Evolutionary conservation across 2,329 filamentous ascomycete species (phyloP).

Genomic region (Scorias spongiosa): DNA sequence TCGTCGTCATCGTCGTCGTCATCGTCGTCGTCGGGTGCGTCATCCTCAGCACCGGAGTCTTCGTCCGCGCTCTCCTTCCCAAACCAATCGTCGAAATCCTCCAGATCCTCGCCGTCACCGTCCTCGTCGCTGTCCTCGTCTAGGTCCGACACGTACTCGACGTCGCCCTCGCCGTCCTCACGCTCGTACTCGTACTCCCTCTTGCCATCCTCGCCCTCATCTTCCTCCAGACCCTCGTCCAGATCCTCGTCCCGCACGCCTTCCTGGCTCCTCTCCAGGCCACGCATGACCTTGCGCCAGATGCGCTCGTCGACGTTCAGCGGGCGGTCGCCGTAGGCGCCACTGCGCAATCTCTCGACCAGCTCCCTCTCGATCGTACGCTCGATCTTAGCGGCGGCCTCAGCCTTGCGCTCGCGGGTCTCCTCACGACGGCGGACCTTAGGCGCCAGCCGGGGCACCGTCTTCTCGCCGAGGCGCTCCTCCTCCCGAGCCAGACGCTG

Average conservation of each 20-base stretch:
- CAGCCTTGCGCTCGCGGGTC: constrained; percentile 33
- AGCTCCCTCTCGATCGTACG: constrained; percentile 89
- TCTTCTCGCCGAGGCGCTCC: constrained; percentile 70
- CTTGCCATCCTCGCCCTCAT: constrained; percentile 52
- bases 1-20: constrained; percentile 33
- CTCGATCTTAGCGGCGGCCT: constrained; percentile 72
- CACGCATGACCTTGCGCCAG: constrained; percentile 92
- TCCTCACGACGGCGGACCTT: constrained; percentile 52
- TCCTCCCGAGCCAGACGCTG: constrained; percentile 76
- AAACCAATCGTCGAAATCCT: constrained; percentile 92
- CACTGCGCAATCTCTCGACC: constrained; percentile 76
- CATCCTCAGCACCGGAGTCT: constrained; percentile 37
- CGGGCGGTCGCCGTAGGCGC: constrained; percentile 86
- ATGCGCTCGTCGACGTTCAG: constrained; percentile 89
- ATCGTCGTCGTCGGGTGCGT: constrained; percentile 33
- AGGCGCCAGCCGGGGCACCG: constrained; percentile 79
- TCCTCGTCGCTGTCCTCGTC: constrained; percentile 61
- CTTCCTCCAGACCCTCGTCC: constrained; percentile 71
- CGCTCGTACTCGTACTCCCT: constrained; percentile 45
- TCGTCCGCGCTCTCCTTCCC: constrained; percentile 48
- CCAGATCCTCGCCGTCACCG: constrained; percentile 49
- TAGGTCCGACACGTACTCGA: constrained; percentile 88
- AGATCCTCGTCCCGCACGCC: constrained; percentile 72
- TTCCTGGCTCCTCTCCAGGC: constrained; percentile 75
- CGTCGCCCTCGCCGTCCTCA: constrained; percentile 45